Base-by-base conservation (phyloP, 2,329 filamentous ascomycete species). In the Metarhizium rileyi region DNA sequence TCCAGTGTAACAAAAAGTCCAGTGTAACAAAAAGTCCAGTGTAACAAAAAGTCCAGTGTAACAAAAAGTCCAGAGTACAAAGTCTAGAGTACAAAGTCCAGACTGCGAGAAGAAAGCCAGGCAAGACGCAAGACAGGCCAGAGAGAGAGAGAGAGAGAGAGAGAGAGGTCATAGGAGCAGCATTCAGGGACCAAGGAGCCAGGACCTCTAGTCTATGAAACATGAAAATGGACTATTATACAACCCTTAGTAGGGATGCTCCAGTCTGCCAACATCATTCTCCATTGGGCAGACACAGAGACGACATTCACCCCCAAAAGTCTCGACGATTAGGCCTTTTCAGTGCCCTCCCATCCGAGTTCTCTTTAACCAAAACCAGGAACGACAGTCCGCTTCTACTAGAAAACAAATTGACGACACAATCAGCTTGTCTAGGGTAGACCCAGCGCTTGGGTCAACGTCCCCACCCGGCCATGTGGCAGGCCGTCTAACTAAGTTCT, bases 161-260 rank as follows among this genome's bases (percentile, higher is more conserved):
- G 14, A n/a, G 5, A 18, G 14, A 18, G 6, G 33, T 36, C 33
- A 18, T 6, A 36, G 6, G n/a, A 3, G n/a, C 1, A 36, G 28
- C 28, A 30, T 30, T n/a, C n/a, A n/a, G n/a, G 5, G 27, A 8
- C 27, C 8, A 5, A 20, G 30, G 46, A 44, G 42, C 22, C 47
- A 46, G 26, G 22, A 50, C 46, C 42, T 43, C 27, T 26, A 33
- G 27, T 53, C 50, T 52, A 55, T 50, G 50, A 50, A 50, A 55
- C 42, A 40, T 42, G 50, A 33, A 62, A 58, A 57, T 52, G 51
- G 53, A 61, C 59, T 62, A 63, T 59, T 60, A 58, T 63, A 63
- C 61, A 63, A 55, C 56, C 57, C 54, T 53, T 42, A 52, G 50
- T 51, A 51, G 52, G 49, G 50, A 51, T 47, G 50, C 53, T 55